Percentiles rank a stretch among this genome's conserved stretches.
Conservation (phyloP, 441 rosid genomes). For the Gossypium aridum region DNA sequence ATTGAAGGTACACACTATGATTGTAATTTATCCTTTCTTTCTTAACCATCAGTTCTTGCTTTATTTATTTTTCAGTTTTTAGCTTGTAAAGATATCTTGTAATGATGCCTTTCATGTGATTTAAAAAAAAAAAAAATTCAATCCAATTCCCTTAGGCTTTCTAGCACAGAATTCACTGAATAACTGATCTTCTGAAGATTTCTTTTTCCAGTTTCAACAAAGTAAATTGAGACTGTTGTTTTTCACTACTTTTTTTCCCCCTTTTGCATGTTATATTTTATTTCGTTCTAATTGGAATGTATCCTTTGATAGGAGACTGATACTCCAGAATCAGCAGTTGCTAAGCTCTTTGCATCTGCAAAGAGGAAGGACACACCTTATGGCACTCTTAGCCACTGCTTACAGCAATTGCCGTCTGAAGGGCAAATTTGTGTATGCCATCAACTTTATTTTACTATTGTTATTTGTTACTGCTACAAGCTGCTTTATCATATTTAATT, state of each 20-base stretch:
- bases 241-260: neutral
- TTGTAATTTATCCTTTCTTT: neutral
- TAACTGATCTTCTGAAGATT: neutral
- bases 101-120: neutral
- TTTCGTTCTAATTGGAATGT: slow-evolving; percentile 11
- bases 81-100: neutral
- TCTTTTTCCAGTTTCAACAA: neutral
- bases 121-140: neutral
- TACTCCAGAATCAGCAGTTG: slow-evolving; percentile 88
- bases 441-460: neutral
- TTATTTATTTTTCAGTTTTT: neutral
- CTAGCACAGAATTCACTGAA: neutral
- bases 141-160: neutral
- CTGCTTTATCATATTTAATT: slow-evolving; percentile 13
- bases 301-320: slow-evolving; percentile 55
- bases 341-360: slow-evolving; percentile 77
- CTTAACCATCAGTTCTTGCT: neutral
- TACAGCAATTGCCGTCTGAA: slow-evolving; percentile 81
- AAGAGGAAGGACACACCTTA: slow-evolving; percentile 48
- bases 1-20: slow-evolving; percentile 45
- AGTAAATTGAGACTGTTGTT: slow-evolving; percentile 7
- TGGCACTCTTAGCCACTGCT: slow-evolving; percentile 56
- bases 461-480: slow-evolving; percentile 3
- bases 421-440: slow-evolving; percentile 69
- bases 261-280: neutral